Conservation (phyloP, 2,329 filamentous ascomycete species). For the Rachicladosporium sp. region DNA sequence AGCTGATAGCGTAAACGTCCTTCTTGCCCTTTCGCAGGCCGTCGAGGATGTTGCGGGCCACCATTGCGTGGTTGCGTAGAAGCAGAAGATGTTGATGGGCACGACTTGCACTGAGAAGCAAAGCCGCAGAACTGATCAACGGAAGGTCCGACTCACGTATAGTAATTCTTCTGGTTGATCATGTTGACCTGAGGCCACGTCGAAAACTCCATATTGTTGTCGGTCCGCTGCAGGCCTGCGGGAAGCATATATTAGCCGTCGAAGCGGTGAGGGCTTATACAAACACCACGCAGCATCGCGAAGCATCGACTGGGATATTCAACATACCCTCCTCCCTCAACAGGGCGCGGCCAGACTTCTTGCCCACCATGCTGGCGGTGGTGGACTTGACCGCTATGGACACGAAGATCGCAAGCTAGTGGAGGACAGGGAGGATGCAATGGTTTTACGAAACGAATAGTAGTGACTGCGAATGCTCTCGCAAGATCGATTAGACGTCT, state of each 20-base stretch:
- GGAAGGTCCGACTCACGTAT: slow-evolving; percentile 53
- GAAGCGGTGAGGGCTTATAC: too few species aligned
- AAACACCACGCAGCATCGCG: too few species aligned
- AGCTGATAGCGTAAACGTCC: slow-evolving; percentile 22
- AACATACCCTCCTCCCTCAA: slow-evolving; percentile 45
- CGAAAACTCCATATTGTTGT: slow-evolving; percentile 94
- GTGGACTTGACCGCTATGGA: not conserved
- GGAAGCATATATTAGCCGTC: not conserved
- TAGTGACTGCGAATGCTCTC: too few species aligned
- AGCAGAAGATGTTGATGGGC: too few species aligned
- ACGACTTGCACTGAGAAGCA: not conserved
- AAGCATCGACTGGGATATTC: too few species aligned
- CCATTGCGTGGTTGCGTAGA: slow-evolving; percentile 11
- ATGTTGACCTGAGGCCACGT: slow-evolving; percentile 85
- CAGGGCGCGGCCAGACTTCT: slow-evolving; percentile 52
- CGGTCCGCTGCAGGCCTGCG: slow-evolving; percentile 81
- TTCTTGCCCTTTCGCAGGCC: slow-evolving; percentile 22
- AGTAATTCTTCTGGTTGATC: slow-evolving; percentile 99
- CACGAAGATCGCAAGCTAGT: not conserved
- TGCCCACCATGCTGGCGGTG: slow-evolving; percentile 46
- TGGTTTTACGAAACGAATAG: too few species aligned
- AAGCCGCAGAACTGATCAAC: not conserved
- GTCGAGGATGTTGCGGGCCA: slow-evolving; percentile 20
- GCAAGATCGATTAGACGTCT: too few species aligned
- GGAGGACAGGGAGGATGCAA: too few species aligned